Percentiles rank a stretch among this genome's conserved stretches.
Evolutionary conservation across 2,329 filamentous ascomycete species (phyloP).

Genomic region (Penicillium sclerotigenum): DNA sequence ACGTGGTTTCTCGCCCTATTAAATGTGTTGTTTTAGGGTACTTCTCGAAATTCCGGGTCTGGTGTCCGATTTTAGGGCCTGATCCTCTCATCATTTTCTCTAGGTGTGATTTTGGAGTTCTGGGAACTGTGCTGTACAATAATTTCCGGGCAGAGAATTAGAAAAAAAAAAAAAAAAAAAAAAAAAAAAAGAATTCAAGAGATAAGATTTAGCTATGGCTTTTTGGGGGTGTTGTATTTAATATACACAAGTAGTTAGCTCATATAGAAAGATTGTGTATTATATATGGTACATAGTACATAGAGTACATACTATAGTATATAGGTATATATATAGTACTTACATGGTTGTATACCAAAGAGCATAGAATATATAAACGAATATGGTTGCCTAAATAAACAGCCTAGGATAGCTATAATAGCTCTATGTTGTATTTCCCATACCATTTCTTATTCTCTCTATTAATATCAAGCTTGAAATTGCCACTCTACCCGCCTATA

Average conservation of each 20-base stretch:
- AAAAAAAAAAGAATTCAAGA: too few species aligned
- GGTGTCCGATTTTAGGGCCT: not conserved
- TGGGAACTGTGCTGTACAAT: slow-evolving; percentile 33
- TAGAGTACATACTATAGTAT: too few species aligned
- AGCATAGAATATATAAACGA: not conserved
- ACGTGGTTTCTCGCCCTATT: slow-evolving; percentile 48
- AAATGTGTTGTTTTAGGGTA: slow-evolving; percentile 15
- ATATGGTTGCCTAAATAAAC: not conserved
- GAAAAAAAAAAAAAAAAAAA: slow-evolving; percentile 1
- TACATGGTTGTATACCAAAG: not conserved
- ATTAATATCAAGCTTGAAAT: not conserved
- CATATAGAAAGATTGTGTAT: not conserved
- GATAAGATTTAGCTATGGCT: not conserved
- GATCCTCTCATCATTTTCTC: not conserved
- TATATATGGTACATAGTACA: not conserved
- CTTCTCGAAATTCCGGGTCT: slow-evolving; percentile 1
- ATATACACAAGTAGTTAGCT: not conserved
- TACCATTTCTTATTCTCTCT: too few species aligned
- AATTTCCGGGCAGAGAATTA: slow-evolving; percentile 27
- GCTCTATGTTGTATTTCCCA: not conserved
- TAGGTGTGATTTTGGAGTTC: slow-evolving; percentile 30
- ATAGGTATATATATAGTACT: too few species aligned
- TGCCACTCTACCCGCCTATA: slow-evolving; percentile 7
- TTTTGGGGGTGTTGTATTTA: not conserved
- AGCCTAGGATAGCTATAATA: not conserved